phyloP scores from a whole-genome alignment of 768 basidiomycete species.

The Lentinula sp. region DNA sequence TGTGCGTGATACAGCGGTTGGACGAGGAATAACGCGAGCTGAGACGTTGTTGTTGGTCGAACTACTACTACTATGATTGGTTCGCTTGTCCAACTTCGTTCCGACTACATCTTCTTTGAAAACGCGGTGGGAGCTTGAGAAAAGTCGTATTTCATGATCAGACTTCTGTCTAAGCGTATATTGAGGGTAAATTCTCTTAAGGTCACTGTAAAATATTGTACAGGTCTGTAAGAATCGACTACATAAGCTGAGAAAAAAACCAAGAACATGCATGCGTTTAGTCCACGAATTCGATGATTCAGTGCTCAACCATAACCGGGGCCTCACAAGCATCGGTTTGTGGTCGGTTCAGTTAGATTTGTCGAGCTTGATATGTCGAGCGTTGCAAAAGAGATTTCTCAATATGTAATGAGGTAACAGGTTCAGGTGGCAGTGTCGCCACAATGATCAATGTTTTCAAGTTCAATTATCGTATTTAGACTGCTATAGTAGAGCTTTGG shows the following conservation, averaged over 20 bases:
- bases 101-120: not conserved
- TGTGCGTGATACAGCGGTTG: not conserved
- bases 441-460: too few relatives aligned
- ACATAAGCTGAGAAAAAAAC: not conserved
- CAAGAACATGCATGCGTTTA: not conserved
- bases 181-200: not conserved
- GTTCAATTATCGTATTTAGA: too few relatives aligned
- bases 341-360: not conserved
- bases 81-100: not conserved
- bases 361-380: not conserved
- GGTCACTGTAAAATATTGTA: not conserved
- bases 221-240: not conserved
- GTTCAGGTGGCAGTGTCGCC: too few relatives aligned
- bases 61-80: not conserved
- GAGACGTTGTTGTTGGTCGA: not conserved
- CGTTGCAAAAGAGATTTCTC: too few relatives aligned
- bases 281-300: not conserved
- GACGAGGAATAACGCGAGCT: not conserved
- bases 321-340: not conserved
- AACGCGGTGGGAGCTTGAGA: not conserved
- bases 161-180: not conserved
- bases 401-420: too few relatives aligned
- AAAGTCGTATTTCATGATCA: not conserved
- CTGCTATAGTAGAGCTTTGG: too few relatives aligned
- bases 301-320: not conserved